Base-by-base conservation (phyloP, 495 filamentous ascomycete genomes). In the Geoglossum glabrum region DNA sequence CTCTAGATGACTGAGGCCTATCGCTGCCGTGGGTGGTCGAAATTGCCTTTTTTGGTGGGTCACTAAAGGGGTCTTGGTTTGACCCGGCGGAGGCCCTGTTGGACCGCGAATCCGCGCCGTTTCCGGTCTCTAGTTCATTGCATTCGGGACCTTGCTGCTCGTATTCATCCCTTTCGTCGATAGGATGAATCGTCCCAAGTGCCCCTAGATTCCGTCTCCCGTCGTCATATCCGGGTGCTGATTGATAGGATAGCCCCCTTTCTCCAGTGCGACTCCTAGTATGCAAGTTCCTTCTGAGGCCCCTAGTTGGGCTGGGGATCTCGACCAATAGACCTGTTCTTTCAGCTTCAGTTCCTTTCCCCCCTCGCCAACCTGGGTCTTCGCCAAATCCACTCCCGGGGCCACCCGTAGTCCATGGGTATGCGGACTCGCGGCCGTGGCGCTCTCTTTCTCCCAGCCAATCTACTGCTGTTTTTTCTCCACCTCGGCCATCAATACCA, bases 121-220 rank as follows among this genome's bases (percentile, higher is more conserved):
- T 9, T 21, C 9, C 30, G 11, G 25, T 26, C 30, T 4, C 36
- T 40, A 27, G 21, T 11, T 27, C 21, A 63, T 67, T 55, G 56
- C 63, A 56, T 58, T 65, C 56, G 58, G 58, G 5, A 25, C 66
- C 69, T 34, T 74, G 74, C 25, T 65, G 67, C 86, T 58, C 56
- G 43, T 47, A 34, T 43, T 94, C 88, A 55, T 85, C 81, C 0
- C 76, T 74, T 60, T 80, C 77, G 56, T 76, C 73, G 52, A 80
- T 80, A 0, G 77, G 77, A 59, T 78, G 74, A 59, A 80, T 79
- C 9, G 65, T 64, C 9, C 69, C 68, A 0, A 63, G 23, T 31
- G 62, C 64, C 47, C 62, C 57, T 13, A 74, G 72, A 28, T 71
- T 70, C 46, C 70, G 69, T 33, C 73, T 68, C 43, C 64, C 69